Base-by-base conservation (phyloP, 129 eudicot genomes). In the Pseudognaphalium luteoalbum region DNA sequence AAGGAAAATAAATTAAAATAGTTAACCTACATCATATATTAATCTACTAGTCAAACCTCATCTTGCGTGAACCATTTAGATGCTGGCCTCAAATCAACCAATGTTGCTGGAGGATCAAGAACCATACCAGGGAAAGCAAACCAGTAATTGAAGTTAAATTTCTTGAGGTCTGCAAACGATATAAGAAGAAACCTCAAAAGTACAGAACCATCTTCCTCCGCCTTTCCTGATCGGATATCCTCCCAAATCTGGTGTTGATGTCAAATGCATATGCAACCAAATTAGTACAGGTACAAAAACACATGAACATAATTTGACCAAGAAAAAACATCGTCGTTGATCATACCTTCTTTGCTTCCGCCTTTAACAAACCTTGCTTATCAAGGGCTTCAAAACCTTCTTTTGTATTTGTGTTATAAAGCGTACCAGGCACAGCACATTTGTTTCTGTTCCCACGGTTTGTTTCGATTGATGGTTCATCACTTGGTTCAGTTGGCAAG, bases 81-180 rank as follows among this genome's bases (percentile, higher is more conserved):
- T 81, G 97, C 96, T 29, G 98, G 96, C 82, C 60, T 86, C 76
- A 93, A 60, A 69, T 83, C 70, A 81, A 83, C 81, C 79, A 93
- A 30, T 0, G 90, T 88, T 76, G 97, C 98, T 0, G 93, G 98
- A 61, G 97, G 97, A 72, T 91, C 86, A 79, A 91, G 86, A 61
- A 81, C 85, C 77, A 93, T 61, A 76, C 91, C 96, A 73, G 98
- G 98, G 78, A 91, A 93, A 41, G 97, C 97, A 87, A 91, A 84
- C 83, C 87, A 83, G 76, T 91, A 93, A 82, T 85, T 79, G 56
- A 93, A 93, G 61, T 81, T 78, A 87, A 92, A 93, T 30, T 86
- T 85, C 83, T 93, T 93, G 65, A 93, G 85, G 87, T 93, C 98
- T 2, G 97, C 93, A 83, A 90, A 93, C 70, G 98, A 82, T 71